A percentile compares a stretch with the other conserved stretches of the same genome.
Evolutionary conservation across 139 green algal genomes (phyloP).

Genomic region (Nannochloris sp.): DNA sequence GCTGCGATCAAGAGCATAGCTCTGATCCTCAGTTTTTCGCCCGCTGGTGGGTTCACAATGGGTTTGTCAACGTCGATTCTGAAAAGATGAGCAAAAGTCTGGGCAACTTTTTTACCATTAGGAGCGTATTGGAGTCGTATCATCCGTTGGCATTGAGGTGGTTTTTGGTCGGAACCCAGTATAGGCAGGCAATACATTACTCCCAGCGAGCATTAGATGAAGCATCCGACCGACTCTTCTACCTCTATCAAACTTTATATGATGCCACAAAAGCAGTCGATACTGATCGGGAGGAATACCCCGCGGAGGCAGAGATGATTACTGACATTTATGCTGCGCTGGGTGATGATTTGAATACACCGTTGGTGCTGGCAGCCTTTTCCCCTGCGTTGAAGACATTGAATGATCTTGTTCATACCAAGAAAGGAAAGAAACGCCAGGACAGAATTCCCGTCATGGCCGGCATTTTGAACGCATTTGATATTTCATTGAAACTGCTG

Average conservation of each 20-base stretch:
- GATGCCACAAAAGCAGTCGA: conserved; percentile 29
- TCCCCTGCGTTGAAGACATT: conserved; percentile 69
- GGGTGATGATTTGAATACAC: conserved; percentile 86
- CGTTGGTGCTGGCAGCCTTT: conserved; percentile 56
- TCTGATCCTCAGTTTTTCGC: conserved; percentile 59
- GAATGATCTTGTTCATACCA: conserved; percentile 70
- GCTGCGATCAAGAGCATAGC: conserved; percentile 14
- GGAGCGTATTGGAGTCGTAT: conserved; percentile 71
- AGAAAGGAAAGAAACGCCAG: conserved; percentile 44
- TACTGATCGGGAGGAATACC: not conserved
- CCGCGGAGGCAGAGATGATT: not conserved
- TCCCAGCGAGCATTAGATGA: conserved; percentile 71
- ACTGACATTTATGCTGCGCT: conserved; percentile 37
- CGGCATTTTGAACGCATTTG: conserved; percentile 6
- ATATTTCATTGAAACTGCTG: conserved; percentile 36
- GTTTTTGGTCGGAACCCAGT: conserved; percentile 89
- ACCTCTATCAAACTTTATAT: conserved; percentile 74
- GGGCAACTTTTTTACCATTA: conserved; percentile 98
- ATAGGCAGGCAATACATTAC: conserved; percentile 90
- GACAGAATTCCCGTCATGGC: conserved; percentile 30
- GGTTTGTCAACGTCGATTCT: conserved; percentile 64
- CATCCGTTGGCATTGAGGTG: conserved; percentile 80
- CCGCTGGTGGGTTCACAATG: conserved; percentile 93
- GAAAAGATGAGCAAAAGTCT: conserved; percentile 98
- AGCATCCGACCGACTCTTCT: conserved; percentile 77